Evolutionary conservation across 345 rosid genomes (phyloP).

Genomic region (Noccaea bulbosa): DNA sequence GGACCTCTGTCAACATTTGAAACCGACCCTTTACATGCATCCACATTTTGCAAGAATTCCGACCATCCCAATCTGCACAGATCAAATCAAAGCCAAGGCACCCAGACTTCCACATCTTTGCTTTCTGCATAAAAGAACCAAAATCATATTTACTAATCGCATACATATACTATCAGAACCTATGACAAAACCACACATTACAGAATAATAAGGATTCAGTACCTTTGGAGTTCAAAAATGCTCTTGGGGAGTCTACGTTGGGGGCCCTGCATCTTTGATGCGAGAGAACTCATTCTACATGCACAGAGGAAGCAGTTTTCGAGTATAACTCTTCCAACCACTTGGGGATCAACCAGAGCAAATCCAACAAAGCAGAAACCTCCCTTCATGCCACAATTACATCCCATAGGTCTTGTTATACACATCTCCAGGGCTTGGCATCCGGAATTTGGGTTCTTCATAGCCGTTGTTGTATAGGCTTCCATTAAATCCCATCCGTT

Average conservation of each 20-base stretch:
- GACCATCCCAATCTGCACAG: slow-evolving; percentile 15
- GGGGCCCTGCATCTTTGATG: slow-evolving; percentile 33
- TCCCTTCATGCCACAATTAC: slow-evolving; percentile 48
- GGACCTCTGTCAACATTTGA: slow-evolving; percentile 8
- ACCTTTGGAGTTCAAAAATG: slow-evolving; percentile 27
- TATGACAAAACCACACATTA: not conserved
- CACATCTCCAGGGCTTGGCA: slow-evolving; percentile 71
- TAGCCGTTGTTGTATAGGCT: slow-evolving; percentile 52
- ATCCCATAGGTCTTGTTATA: slow-evolving; percentile 81
- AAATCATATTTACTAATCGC: not conserved
- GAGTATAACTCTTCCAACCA: slow-evolving; percentile 21
- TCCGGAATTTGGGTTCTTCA: slow-evolving; percentile 76
- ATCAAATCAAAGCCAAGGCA: slow-evolving; percentile 18
- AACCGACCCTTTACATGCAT: not conserved
- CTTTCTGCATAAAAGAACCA: slow-evolving; percentile 10
- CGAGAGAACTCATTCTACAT: not conserved
- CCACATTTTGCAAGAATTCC: slow-evolving; percentile 6
- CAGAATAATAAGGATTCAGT: not conserved
- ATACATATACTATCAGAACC: not conserved
- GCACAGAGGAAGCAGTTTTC: slow-evolving; percentile 24
- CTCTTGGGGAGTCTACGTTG: slow-evolving; percentile 2
- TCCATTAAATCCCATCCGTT: slow-evolving; percentile 70
- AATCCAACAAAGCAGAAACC: slow-evolving; percentile 34
- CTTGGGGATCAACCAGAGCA: slow-evolving; percentile 27
- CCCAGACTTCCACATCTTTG: slow-evolving; percentile 22